phyloP scores from a whole-genome alignment of 805 yeast species.

The Phaffomyces opuntiae region DNA sequence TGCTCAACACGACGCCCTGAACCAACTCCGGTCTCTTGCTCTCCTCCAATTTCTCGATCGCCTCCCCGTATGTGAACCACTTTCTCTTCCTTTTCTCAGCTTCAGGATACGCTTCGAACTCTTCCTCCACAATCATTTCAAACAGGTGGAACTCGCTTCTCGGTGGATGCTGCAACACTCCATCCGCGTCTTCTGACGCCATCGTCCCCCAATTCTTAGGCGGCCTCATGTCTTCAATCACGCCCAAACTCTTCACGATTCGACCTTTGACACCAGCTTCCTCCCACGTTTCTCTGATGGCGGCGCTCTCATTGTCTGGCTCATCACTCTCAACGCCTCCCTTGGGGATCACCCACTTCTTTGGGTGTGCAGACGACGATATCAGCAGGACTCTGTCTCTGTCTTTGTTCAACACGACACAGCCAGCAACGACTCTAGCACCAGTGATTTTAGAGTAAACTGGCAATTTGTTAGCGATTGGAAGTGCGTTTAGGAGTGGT shows the following conservation, averaged over 20 bases:
- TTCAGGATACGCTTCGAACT: slow-evolving; percentile 76
- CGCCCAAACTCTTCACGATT: slow-evolving; percentile 49
- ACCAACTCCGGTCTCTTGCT: slow-evolving; percentile 63
- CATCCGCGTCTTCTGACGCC: slow-evolving; percentile 18
- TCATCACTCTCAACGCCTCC: slow-evolving; percentile 94
- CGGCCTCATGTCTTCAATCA: slow-evolving; percentile 55
- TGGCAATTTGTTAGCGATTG: slow-evolving; percentile 15
- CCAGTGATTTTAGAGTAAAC: slow-evolving; percentile 52
- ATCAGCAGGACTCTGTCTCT: slow-evolving; percentile 68
- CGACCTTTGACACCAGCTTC: slow-evolving; percentile 87
- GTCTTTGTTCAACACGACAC: slow-evolving; percentile 59
- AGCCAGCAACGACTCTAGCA: slow-evolving; percentile 90
- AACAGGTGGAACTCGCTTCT: slow-evolving; percentile 84
- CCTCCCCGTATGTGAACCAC: slow-evolving; percentile 71
- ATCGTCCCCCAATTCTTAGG: slow-evolving; percentile 35
- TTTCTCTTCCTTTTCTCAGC: slow-evolving; percentile 47
- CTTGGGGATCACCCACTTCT: slow-evolving; percentile 86
- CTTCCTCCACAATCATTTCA: slow-evolving; percentile 57
- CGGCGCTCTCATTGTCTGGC: slow-evolving; percentile 33
- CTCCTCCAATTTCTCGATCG: slow-evolving; percentile 47
- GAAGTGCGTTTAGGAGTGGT: neutral
- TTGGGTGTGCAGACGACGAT: slow-evolving; percentile 60
- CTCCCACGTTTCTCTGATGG: slow-evolving; percentile 93
- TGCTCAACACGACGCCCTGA: slow-evolving; percentile 53
- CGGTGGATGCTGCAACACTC: slow-evolving; percentile 43